Conservation (phyloP, 1,284 basidiomycete genomes). For the Marasmius sp. region DNA sequence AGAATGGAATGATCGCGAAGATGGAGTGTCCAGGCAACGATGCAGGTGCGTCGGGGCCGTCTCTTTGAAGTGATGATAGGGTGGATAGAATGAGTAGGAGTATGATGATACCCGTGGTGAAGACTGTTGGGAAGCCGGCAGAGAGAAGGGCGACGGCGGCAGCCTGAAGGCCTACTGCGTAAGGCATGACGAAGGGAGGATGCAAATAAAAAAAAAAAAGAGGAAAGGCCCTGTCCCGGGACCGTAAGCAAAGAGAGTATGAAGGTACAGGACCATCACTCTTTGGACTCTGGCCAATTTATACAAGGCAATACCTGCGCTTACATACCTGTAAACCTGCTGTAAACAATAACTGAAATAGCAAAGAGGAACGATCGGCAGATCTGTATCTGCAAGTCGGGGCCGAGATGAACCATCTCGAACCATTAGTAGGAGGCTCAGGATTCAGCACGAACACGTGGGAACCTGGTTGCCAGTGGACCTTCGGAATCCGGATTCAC, state of each 20-base stretch:
- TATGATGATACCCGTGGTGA: slow-evolving; percentile 52
- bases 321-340: not conserved
- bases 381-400: slow-evolving; percentile 23
- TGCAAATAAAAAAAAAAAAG: not conserved
- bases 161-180: slow-evolving; percentile 58
- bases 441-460: slow-evolving; percentile 27
- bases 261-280: slow-evolving; percentile 5
- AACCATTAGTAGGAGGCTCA: not conserved
- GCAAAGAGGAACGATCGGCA: not conserved
- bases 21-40: slow-evolving; percentile 56
- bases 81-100: slow-evolving; percentile 52
- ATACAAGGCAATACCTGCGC: not conserved
- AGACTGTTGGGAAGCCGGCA: slow-evolving; percentile 51
- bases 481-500: not conserved
- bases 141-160: slow-evolving; percentile 58
- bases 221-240: not conserved
- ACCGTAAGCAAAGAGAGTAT: not conserved
- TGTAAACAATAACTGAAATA: not conserved
- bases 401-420: slow-evolving; percentile 32
- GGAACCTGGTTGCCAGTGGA: not conserved
- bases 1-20: slow-evolving; percentile 62
- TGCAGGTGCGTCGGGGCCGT: slow-evolving; percentile 46
- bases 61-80: slow-evolving; percentile 42
- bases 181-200: slow-evolving; percentile 37
- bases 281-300: not conserved